phyloP scores from a whole-genome alignment of 2,329 filamentous ascomycete genomes.

The Aspergillus sp. region DNA sequence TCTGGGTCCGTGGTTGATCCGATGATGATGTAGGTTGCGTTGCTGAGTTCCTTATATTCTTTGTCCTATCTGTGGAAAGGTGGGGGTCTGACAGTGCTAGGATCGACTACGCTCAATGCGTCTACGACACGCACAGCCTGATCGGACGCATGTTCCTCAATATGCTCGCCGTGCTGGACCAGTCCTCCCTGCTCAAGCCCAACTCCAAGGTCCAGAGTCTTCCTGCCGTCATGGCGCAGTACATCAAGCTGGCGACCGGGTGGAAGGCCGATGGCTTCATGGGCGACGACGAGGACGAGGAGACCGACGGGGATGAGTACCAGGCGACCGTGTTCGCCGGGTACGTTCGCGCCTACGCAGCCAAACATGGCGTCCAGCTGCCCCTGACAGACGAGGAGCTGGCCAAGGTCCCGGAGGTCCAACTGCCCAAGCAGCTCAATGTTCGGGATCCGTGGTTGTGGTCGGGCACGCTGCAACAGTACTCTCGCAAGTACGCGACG shows the following conservation, averaged over 20 bases:
- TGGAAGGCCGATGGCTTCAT: not conserved
- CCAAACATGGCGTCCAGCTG: conserved; percentile 12
- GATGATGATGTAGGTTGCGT: conserved; percentile 20
- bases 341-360: conserved; percentile 13
- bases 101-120: conserved; percentile 9
- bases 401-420: conserved; percentile 22
- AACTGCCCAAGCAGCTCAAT: not conserved
- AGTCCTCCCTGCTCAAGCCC: conserved; percentile 28
- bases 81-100: conserved; percentile 4
- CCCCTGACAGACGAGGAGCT: conserved; percentile 16
- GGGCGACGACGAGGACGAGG: not conserved
- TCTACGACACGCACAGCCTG: not conserved
- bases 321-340: not conserved
- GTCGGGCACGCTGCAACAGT: not conserved
- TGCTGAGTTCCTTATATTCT: not conserved
- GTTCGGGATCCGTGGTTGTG: conserved; percentile 3
- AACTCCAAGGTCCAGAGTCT: conserved; percentile 39
- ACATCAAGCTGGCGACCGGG: conserved; percentile 19
- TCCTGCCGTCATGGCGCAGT: conserved; percentile 39
- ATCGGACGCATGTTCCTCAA: conserved; percentile 33
- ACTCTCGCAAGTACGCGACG: not conserved
- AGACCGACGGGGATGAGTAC: not conserved
- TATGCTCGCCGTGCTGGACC: conserved; percentile 40
- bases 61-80: not conserved
- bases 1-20: conserved; percentile 8